These are phyloP conservation scores for Kalmanozyma brasiliensis DNA, from an alignment of 1,284 basidiomycete species.

Conservation along the genomic window DNA sequence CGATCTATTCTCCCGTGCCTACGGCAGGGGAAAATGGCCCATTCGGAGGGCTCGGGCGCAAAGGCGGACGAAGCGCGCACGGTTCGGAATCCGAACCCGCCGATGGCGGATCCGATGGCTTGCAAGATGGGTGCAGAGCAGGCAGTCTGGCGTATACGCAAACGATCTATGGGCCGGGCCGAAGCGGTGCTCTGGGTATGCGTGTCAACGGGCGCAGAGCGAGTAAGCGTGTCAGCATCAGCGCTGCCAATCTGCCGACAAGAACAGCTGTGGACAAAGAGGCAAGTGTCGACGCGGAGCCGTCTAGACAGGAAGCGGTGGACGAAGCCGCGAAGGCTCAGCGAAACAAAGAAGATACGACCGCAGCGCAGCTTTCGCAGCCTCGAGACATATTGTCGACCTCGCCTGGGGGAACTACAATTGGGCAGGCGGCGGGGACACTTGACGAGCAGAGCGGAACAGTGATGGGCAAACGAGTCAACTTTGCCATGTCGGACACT, in stretches of 20 bases:
- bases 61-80: slow-evolving; percentile 4
- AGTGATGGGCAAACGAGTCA: slow-evolving; percentile 34
- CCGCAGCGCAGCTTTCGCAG: neutral
- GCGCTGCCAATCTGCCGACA: slow-evolving; percentile 15
- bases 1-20: slow-evolving; percentile 51
- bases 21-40: slow-evolving; percentile 19
- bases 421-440: neutral
- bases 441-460: neutral
- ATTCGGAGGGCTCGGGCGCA: slow-evolving; percentile 15
- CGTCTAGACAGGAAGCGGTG: neutral
- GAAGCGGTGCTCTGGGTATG: slow-evolving; percentile 56
- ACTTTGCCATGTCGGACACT: slow-evolving; percentile 16
- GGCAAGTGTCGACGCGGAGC: neutral
- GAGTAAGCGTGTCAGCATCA: slow-evolving; percentile 43
- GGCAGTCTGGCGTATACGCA: slow-evolving; percentile 49
- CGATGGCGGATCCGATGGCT: slow-evolving; percentile 1
- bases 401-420: neutral
- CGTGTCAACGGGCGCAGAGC: slow-evolving; percentile 49
- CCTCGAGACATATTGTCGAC: neutral
- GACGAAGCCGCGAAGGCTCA: neutral
- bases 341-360: neutral
- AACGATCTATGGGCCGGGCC: slow-evolving; percentile 59
- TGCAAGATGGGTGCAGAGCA: slow-evolving; percentile 2
- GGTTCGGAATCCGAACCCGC: neutral
- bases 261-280: slow-evolving; percentile 1